These are phyloP conservation scores for Flaveria robusta DNA, from an alignment of 129 eudicot species.

Conservation along the genomic window DNA sequence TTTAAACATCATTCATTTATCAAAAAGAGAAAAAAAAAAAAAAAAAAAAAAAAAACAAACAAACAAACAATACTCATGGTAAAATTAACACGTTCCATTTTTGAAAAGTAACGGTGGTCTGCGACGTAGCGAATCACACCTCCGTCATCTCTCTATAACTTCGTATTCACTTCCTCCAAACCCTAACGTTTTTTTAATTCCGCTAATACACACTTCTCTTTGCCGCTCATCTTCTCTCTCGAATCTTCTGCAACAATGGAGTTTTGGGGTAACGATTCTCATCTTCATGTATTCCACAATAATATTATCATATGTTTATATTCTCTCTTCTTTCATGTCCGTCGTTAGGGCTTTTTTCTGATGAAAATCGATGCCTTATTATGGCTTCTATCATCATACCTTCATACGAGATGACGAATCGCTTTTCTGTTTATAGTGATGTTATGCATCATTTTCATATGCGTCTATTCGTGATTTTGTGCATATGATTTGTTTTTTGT, in stretches of 20 bases:
- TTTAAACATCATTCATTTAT: too few species aligned
- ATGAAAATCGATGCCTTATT: neutral
- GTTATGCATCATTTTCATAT: slow-evolving; percentile 2
- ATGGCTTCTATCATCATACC: neutral
- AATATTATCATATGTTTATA: neutral
- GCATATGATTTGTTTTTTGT: neutral
- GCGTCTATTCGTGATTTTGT: neutral
- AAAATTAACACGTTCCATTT: slow-evolving; percentile 5
- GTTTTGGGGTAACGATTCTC: slow-evolving; percentile 62
- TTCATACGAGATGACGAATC: neutral
- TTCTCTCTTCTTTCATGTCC: neutral
- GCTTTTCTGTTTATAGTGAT: neutral
- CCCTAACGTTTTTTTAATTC: slow-evolving; percentile 33
- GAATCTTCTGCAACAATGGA: slow-evolving; percentile 51
- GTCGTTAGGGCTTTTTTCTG: slow-evolving; percentile 2
- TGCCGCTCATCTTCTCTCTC: slow-evolving; percentile 37
- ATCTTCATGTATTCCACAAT: neutral
- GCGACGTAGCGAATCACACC: slow-evolving; percentile 38
- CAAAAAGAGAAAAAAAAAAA: too few species aligned
- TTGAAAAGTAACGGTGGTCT: slow-evolving; percentile 28
- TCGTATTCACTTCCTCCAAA: slow-evolving; percentile 25
- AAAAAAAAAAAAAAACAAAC: too few species aligned
- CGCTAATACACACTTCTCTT: slow-evolving; percentile 23
- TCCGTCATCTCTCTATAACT: slow-evolving; percentile 35
- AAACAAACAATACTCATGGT: too few species aligned